Conservation (phyloP, 2,329 filamentous ascomycete species). For the Aspergillus cejpii region DNA sequence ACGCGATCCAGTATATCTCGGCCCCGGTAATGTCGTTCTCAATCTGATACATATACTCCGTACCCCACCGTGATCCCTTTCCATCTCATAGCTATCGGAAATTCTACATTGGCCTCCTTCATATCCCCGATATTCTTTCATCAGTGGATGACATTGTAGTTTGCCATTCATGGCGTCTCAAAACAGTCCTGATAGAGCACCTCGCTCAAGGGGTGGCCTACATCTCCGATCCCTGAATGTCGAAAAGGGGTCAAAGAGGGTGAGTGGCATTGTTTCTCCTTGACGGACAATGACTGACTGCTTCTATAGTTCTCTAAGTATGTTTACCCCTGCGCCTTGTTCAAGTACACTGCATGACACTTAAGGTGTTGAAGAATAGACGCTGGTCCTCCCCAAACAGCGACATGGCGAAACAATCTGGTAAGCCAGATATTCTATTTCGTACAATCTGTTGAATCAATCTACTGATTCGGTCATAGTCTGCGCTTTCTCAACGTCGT, state of each 20-base stretch:
- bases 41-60: slow-evolving; percentile 18
- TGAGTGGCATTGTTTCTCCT: slow-evolving; percentile 20
- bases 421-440: slow-evolving; percentile 20
- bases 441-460: background rate
- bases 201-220: slow-evolving; percentile 20
- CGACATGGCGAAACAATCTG: slow-evolving; percentile 42
- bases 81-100: too few relatives aligned
- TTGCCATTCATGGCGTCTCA: slow-evolving; percentile 17
- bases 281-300: slow-evolving; percentile 7
- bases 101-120: too few relatives aligned
- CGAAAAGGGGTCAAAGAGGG: slow-evolving; percentile 29
- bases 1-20: slow-evolving; percentile 7
- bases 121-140: background rate
- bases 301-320: slow-evolving; percentile 16
- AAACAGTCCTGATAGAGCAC: slow-evolving; percentile 5
- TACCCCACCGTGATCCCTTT: too few relatives aligned
- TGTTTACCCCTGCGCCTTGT: slow-evolving; percentile 1
- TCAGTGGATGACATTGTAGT: background rate
- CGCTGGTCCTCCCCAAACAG: slow-evolving; percentile 25
- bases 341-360: background rate
- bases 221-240: slow-evolving; percentile 28
- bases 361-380: slow-evolving; percentile 21
- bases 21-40: slow-evolving; percentile 10
- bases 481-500: slow-evolving; percentile 42
- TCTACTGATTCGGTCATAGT: slow-evolving; percentile 21